Evolutionary conservation across 1,284 basidiomycete genomes (phyloP).

Genomic region (Marasmius sp.): DNA sequence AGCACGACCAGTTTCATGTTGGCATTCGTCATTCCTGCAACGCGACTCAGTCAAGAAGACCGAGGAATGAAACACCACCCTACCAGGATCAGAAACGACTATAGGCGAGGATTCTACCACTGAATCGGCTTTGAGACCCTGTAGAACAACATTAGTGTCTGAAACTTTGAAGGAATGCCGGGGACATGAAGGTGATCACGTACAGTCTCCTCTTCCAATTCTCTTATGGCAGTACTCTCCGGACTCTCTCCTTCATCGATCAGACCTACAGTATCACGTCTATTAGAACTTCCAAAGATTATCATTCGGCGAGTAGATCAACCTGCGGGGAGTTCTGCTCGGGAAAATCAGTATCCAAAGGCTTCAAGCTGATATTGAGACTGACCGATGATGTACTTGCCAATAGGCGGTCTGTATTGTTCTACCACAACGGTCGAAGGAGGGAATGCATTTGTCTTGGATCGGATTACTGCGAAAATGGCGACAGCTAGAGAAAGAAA

Average conservation of each 20-base stretch:
- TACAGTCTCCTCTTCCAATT: conserved; percentile 84
- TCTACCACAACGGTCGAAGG: conserved; percentile 82
- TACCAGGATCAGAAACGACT: conserved; percentile 77
- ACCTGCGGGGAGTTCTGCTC: conserved; percentile 82
- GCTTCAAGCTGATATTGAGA: conserved; percentile 13
- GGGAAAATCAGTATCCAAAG: conserved; percentile 1
- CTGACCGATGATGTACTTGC: conserved; percentile 69
- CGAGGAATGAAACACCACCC: conserved; percentile 16
- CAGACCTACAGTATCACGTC: conserved; percentile 49
- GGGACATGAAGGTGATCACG: background rate
- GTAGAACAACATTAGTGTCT: background rate
- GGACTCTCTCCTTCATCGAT: conserved; percentile 81
- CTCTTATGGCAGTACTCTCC: conserved; percentile 77
- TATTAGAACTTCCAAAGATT: background rate
- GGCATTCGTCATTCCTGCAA: conserved; percentile 79
- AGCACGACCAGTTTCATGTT: conserved; percentile 78
- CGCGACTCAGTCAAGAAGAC: conserved; percentile 1
- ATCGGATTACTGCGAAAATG: conserved; percentile 77
- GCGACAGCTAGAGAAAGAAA: conserved; percentile 62
- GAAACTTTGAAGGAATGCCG: background rate
- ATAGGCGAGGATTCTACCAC: conserved; percentile 70
- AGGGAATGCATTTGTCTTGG: conserved; percentile 66
- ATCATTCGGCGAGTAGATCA: background rate
- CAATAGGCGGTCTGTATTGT: conserved; percentile 84
- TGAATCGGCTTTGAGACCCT: conserved; percentile 68